phyloP scores from a whole-genome alignment of 805 yeast genomes.

The Candida insectalens region DNA sequence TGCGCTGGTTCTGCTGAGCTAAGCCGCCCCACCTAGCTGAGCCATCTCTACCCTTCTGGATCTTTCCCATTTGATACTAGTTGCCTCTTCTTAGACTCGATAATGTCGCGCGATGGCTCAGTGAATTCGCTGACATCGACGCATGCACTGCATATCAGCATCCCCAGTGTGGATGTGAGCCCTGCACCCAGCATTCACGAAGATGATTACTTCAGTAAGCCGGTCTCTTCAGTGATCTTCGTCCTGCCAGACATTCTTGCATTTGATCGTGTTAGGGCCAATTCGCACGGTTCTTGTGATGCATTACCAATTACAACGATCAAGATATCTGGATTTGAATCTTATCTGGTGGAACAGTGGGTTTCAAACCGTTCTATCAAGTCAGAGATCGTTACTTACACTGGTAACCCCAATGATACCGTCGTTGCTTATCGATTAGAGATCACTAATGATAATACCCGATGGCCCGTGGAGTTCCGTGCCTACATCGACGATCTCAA shows the following conservation, averaged over 20 bases:
- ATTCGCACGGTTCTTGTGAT: constrained; percentile 28
- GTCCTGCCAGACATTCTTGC: constrained; percentile 50
- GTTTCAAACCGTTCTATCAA: constrained; percentile 60
- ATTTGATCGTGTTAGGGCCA: constrained; percentile 30
- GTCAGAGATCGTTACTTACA: constrained; percentile 67
- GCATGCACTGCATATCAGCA: too few relatives aligned
- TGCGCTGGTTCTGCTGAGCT: too few relatives aligned
- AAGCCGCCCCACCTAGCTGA: too few relatives aligned
- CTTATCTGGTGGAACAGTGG: constrained; percentile 95
- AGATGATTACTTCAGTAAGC: too few relatives aligned
- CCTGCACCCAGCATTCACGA: background rate
- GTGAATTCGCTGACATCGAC: too few relatives aligned
- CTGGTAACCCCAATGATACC: constrained; percentile 68
- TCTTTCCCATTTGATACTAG: too few relatives aligned
- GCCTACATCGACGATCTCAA: constrained; percentile 57
- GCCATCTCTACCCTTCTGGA: too few relatives aligned
- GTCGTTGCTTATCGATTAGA: constrained; percentile 51
- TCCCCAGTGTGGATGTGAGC: too few relatives aligned
- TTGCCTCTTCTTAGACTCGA: too few relatives aligned
- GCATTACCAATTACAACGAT: background rate
- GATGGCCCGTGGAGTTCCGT: constrained; percentile 43
- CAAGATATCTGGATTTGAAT: constrained; percentile 59
- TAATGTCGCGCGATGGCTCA: too few relatives aligned
- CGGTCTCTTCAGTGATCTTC: background rate
- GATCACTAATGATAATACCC: constrained; percentile 6